Evolutionary conservation across 495 filamentous ascomycete species (phyloP).

Genomic region (Aspergillus ellipticus): DNA sequence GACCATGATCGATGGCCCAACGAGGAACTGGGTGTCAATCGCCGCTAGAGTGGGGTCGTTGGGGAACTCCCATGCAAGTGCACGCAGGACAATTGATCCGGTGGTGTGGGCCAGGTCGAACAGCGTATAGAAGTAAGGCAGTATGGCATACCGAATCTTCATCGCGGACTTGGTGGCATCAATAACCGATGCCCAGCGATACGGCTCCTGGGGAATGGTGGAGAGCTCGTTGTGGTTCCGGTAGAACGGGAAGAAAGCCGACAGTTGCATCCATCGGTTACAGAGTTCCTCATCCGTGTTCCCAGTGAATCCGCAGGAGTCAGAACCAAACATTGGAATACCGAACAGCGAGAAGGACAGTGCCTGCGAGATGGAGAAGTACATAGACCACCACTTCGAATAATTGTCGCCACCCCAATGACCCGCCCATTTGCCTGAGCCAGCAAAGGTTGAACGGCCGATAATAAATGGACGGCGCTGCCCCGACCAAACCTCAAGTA

Average conservation of each 20-base stretch:
- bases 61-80: conserved; percentile 80
- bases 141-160: conserved; percentile 66
- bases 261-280: conserved; percentile 81
- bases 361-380: conserved; percentile 76
- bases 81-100: conserved; percentile 75
- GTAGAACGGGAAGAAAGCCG: conserved; percentile 86
- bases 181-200: conserved; percentile 66
- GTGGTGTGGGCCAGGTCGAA: conserved; percentile 65
- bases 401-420: conserved; percentile 89
- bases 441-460: conserved; percentile 76
- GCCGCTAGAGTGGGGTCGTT: conserved; percentile 65
- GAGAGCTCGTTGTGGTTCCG: conserved; percentile 72
- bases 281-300: conserved; percentile 75
- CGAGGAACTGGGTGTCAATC: conserved; percentile 72
- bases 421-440: conserved; percentile 74
- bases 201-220: conserved; percentile 69
- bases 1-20: conserved; percentile 68
- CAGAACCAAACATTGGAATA: conserved; percentile 84
- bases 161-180: conserved; percentile 66
- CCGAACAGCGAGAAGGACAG: conserved; percentile 77
- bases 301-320: conserved; percentile 75
- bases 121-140: conserved; percentile 81
- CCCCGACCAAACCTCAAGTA: conserved; percentile 56
- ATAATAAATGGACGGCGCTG: conserved; percentile 87
- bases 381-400: conserved; percentile 66